These are phyloP conservation scores for Verticillium tricorpus DNA, from an alignment of 2,329 filamentous ascomycete species.

Conservation along the genomic window DNA sequence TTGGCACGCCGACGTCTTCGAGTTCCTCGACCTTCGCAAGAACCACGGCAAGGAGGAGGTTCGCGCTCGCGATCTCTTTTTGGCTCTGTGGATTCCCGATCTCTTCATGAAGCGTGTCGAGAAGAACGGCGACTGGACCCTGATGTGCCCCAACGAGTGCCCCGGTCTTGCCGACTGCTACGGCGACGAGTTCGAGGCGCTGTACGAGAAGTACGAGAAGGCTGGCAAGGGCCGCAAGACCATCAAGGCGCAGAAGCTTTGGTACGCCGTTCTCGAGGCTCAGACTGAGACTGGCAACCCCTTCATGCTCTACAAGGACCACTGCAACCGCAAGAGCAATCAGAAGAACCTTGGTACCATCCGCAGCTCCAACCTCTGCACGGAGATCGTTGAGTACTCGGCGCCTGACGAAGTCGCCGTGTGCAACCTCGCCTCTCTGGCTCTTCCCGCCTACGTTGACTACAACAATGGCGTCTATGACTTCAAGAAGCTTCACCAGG, in stretches of 20 bases:
- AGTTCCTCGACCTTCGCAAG: constrained; percentile 96
- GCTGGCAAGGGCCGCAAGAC: constrained; percentile 86
- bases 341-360: constrained; percentile 99
- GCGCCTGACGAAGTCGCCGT: constrained; percentile 97
- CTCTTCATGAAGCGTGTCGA: constrained; percentile 99
- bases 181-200: constrained; percentile 91
- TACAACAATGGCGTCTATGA: constrained; percentile 81
- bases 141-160: constrained; percentile 97
- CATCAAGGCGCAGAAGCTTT: constrained; percentile 96
- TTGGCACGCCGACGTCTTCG: constrained; percentile 96
- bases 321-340: constrained; percentile 98
- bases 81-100: constrained; percentile 96
- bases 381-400: constrained; percentile 96
- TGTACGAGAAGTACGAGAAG: constrained; percentile 90
- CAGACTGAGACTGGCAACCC: constrained; percentile 99
- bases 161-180: constrained; percentile 94
- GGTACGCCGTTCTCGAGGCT: constrained; percentile 97
- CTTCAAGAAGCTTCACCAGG: constrained; percentile 95
- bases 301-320: constrained; percentile 99
- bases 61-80: constrained; percentile 94
- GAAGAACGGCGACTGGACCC: constrained; percentile 92
- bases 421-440: constrained; percentile 94
- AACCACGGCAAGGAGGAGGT: constrained; percentile 99
- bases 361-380: constrained; percentile 97
- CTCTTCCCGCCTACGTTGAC: constrained; percentile 87